Conservation (phyloP, 345 rosid species). For the Moringa oleifera region DNA sequence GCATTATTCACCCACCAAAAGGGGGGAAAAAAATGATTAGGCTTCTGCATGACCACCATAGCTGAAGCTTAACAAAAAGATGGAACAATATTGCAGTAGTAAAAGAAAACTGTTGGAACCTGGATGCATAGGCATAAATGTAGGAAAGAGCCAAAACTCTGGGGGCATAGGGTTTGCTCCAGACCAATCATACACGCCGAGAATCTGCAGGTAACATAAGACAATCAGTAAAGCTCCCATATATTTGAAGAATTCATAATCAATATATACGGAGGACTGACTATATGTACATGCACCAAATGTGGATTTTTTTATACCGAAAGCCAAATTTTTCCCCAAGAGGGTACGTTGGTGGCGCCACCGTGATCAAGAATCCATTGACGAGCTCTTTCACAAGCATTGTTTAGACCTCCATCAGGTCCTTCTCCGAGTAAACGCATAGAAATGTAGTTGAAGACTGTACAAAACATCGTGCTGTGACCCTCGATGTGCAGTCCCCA, state of each 20-base stretch:
- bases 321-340: constrained; percentile 52
- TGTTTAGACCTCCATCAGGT: constrained; percentile 33
- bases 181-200: constrained; percentile 35
- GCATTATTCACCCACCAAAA: too few species aligned
- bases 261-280: too few species aligned
- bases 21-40: too few species aligned
- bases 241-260: too few species aligned
- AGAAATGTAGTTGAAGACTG: constrained; percentile 34
- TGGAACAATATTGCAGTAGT: too few species aligned
- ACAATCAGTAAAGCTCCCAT: too few species aligned
- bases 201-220: constrained; percentile 23
- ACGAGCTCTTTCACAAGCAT: constrained; percentile 33
- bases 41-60: too few species aligned
- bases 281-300: too few species aligned
- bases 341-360: constrained; percentile 35
- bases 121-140: constrained; percentile 28
- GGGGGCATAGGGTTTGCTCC: constrained; percentile 37
- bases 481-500: too few species aligned
- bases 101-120: constrained; percentile 13
- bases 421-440: constrained; percentile 41
- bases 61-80: too few species aligned
- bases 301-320: too few species aligned
- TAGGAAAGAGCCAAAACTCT: constrained; percentile 29
- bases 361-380: constrained; percentile 45
- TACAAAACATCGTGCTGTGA: constrained; percentile 44